A percentile compares a stretch with the other conserved stretches of the same genome.
Evolutionary conservation across 306 rosid genomes (phyloP).

Genomic region (Hylodesmum podocarpum): DNA sequence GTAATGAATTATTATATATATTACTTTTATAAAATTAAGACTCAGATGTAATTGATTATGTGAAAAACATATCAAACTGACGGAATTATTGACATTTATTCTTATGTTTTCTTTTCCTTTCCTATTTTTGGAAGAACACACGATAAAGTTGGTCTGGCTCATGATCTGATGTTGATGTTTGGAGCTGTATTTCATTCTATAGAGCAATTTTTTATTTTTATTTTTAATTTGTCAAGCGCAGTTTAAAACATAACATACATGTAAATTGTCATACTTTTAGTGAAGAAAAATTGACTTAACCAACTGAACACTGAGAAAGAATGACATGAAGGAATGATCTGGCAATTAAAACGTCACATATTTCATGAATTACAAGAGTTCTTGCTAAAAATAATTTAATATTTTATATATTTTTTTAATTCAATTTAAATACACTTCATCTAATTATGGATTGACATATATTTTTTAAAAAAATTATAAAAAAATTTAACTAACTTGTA

Average conservation of each 20-base stretch:
- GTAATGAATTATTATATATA: too few relatives aligned
- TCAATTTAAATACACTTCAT: neutral
- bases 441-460: too few relatives aligned
- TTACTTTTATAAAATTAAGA: too few relatives aligned
- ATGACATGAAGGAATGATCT: neutral
- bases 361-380: neutral
- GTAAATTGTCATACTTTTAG: neutral
- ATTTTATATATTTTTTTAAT: neutral
- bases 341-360: neutral
- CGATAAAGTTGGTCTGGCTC: neutral
- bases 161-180: neutral
- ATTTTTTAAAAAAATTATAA: too few relatives aligned
- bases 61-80: too few relatives aligned
- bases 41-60: too few relatives aligned
- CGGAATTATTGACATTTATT: too few relatives aligned
- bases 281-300: neutral
- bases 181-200: neutral
- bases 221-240: neutral
- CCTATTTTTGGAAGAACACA: neutral
- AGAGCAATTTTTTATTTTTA: neutral
- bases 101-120: too few relatives aligned
- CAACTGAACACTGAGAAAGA: neutral
- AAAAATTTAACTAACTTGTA: too few relatives aligned
- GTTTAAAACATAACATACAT: neutral
- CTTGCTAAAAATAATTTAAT: neutral